A percentile compares a stretch with the other conserved stretches of the same genome.
These are phyloP conservation scores for Auricularia auricula-judae DNA, from an alignment of 768 basidiomycete species.

Conservation along the genomic window DNA sequence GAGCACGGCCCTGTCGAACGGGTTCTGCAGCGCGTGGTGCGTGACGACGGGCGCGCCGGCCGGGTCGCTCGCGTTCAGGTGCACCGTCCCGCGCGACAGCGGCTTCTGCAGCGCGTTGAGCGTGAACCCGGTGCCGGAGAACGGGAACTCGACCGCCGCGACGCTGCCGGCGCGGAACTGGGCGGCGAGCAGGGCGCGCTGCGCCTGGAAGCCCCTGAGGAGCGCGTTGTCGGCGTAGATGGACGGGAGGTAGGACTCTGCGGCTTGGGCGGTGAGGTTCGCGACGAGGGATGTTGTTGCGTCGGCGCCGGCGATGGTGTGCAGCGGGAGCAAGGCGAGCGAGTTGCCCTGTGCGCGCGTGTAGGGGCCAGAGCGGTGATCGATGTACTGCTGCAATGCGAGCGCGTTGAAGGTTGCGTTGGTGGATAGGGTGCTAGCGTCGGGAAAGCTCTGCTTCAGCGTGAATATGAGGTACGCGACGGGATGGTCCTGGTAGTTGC, in stretches of 20 bases:
- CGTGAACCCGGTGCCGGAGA: not conserved
- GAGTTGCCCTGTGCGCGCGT: not conserved
- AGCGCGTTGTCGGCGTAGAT: not conserved
- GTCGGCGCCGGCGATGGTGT: not conserved
- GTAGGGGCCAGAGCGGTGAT: not conserved
- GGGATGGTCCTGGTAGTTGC: slow-evolving; percentile 26
- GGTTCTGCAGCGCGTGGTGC: not conserved
- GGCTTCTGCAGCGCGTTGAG: slow-evolving; percentile 1
- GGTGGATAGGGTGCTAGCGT: not conserved
- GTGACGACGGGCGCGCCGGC: too few species aligned
- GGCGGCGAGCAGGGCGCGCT: not conserved
- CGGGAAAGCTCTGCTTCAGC: not conserved
- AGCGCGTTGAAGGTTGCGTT: not conserved
- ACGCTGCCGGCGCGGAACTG: not conserved
- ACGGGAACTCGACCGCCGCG: not conserved
- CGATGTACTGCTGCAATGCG: not conserved
- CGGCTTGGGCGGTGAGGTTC: not conserved
- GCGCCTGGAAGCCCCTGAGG: not conserved
- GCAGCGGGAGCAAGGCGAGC: not conserved
- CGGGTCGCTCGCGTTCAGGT: not conserved
- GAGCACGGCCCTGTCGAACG: not conserved
- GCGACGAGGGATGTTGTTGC: not conserved
- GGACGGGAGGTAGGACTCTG: not conserved
- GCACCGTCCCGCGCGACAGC: slow-evolving; percentile 4
- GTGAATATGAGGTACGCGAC: slow-evolving; percentile 9